Percentiles rank a stretch among this genome's conserved stretches.
Evolutionary conservation across 768 basidiomycete genomes (phyloP).

Genomic region (Nidula microcarpa): DNA sequence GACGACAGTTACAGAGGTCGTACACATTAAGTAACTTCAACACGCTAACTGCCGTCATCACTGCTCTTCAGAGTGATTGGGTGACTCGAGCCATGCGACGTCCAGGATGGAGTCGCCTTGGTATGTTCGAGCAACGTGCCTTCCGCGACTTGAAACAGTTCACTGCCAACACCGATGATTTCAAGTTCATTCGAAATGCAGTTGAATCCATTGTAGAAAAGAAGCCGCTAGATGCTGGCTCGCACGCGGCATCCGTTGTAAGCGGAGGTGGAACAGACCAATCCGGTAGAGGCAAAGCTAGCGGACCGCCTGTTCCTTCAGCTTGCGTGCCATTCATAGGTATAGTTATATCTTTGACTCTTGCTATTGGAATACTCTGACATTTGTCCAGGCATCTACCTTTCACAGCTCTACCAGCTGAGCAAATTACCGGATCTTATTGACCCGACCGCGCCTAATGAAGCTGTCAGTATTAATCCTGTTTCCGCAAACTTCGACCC

Average conservation of each 20-base stretch:
- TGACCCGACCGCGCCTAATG: conserved; percentile 77
- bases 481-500: conserved; percentile 60
- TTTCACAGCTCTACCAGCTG: conserved; percentile 65
- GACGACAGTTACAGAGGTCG: not conserved
- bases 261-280: conserved; percentile 39
- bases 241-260: conserved; percentile 51
- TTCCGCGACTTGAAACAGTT: conserved; percentile 70
- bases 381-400: conserved; percentile 58
- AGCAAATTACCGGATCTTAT: conserved; percentile 74
- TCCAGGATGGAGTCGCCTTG: conserved; percentile 58
- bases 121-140: conserved; percentile 69
- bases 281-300: conserved; percentile 32
- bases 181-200: conserved; percentile 68
- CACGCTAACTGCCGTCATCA: conserved; percentile 75
- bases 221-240: conserved; percentile 52
- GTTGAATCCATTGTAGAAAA: conserved; percentile 63
- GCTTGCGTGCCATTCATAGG: conserved; percentile 85
- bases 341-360: conserved; percentile 23
- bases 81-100: conserved; percentile 66
- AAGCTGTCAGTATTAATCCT: conserved; percentile 62
- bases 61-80: conserved; percentile 69
- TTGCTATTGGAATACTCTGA: not conserved
- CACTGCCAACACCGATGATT: conserved; percentile 61
- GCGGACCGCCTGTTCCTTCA: conserved; percentile 36
- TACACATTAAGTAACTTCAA: conserved; percentile 71